A percentile compares a stretch with the other conserved stretches of the same genome.
These are phyloP conservation scores for Aspergillus homomorphus DNA, from an alignment of 495 filamentous ascomycete genomes.

Conservation along the genomic window DNA sequence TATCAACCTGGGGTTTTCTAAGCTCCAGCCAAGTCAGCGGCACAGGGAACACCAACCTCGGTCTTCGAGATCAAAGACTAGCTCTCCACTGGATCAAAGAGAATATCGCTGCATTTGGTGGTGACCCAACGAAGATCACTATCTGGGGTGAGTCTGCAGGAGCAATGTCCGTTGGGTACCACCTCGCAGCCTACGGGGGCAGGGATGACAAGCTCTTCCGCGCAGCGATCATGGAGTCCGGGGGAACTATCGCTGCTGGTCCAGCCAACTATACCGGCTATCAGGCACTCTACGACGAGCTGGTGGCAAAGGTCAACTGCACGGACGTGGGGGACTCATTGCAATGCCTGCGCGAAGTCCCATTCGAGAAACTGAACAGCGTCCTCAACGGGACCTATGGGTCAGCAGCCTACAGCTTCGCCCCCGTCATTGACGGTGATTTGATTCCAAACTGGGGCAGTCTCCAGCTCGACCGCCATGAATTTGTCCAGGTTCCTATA, in stretches of 20 bases:
- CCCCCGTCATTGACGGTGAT: conserved; percentile 49
- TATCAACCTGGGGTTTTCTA: conserved; percentile 55
- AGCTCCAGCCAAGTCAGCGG: conserved; percentile 27
- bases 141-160: conserved; percentile 59
- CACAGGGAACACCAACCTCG: conserved; percentile 54
- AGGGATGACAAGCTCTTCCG: conserved; percentile 14
- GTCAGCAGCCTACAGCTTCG: conserved; percentile 32
- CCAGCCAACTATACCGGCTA: conserved; percentile 8
- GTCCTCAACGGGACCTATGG: conserved; percentile 36
- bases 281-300: conserved; percentile 10
- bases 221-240: conserved; percentile 5
- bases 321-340: conserved; percentile 35
- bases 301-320: conserved; percentile 27
- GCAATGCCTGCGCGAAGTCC: conserved; percentile 46
- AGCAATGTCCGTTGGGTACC: conserved; percentile 11
- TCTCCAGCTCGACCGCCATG: conserved; percentile 29
- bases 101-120: conserved; percentile 54
- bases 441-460: conserved; percentile 43
- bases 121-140: conserved; percentile 58
- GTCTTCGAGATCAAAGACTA: conserved; percentile 57
- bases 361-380: conserved; percentile 41
- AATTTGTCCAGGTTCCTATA: conserved; percentile 49
- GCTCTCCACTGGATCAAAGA: conserved; percentile 60
- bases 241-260: not conserved
- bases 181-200: conserved; percentile 13